phyloP scores from a whole-genome alignment of 192 early-diverging fungal genomes.

The Backusella tuberculispora region DNA sequence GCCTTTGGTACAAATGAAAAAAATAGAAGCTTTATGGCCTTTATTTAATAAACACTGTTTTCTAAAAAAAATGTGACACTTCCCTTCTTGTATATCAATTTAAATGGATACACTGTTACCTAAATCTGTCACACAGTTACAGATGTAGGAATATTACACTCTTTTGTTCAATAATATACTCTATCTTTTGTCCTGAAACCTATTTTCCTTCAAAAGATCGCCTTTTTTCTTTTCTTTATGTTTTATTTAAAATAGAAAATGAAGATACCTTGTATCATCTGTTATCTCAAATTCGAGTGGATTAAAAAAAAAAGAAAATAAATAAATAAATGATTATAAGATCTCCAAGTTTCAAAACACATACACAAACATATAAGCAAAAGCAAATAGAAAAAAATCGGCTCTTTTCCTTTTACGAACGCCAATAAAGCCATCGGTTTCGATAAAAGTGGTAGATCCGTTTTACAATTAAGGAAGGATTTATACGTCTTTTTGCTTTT shows the following conservation, averaged over 20 bases:
- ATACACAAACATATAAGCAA: background rate
- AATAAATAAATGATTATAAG: background rate
- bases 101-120: background rate
- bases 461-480: background rate
- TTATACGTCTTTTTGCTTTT: background rate
- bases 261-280: background rate
- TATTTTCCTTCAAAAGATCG: background rate
- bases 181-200: background rate
- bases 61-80: too few species aligned
- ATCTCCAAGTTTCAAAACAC: background rate
- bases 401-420: conserved; percentile 9
- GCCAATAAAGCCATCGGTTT: conserved; percentile 2
- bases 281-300: background rate
- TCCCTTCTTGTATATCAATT: background rate
- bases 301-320: background rate
- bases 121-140: conserved; percentile 7
- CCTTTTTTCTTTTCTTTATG: background rate
- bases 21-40: background rate
- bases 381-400: background rate
- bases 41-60: background rate
- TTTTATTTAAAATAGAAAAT: background rate
- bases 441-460: background rate
- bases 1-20: background rate
- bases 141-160: background rate
- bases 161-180: too few species aligned